A percentile compares a stretch with the other conserved stretches of the same genome.
These are phyloP conservation scores for Fraxinus velutina DNA, from an alignment of 305 asterid species.

Conservation along the genomic window DNA sequence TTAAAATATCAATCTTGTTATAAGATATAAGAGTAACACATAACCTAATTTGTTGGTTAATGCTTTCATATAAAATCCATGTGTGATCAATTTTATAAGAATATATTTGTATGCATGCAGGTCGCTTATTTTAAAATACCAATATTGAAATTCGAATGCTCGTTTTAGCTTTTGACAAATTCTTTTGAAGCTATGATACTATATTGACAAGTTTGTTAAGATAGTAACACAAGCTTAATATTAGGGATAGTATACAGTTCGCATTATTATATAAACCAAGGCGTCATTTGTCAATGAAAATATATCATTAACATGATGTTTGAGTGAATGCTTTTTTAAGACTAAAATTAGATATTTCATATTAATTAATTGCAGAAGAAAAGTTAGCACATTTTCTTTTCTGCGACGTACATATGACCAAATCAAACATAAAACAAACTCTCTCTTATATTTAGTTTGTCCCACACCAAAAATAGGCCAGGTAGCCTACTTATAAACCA, in stretches of 20 bases:
- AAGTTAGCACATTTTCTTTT: neutral
- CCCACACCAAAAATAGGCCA: conserved; percentile 23
- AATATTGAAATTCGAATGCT: neutral
- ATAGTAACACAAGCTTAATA: no score
- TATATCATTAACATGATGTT: neutral
- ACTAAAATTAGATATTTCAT: neutral
- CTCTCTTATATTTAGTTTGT: conserved; percentile 16
- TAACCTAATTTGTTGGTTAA: neutral
- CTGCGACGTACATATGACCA: conserved; percentile 9
- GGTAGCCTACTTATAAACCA: conserved; percentile 14
- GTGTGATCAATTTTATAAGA: no score
- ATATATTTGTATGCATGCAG: no score
- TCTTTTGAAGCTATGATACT: no score
- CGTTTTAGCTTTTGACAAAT: no score
- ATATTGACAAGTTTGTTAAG: no score
- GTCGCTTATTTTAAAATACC: neutral
- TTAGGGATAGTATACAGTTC: no score
- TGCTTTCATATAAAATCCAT: neutral
- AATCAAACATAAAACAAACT: conserved; percentile 20
- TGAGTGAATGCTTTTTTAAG: neutral
- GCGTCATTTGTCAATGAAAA: no score
- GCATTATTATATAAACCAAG: no score
- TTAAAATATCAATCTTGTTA: neutral
- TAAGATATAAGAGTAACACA: neutral
- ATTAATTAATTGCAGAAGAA: conserved; percentile 11